Percentiles rank a stretch among this genome's conserved stretches.
Evolutionary conservation across 768 basidiomycete species (phyloP).

Genomic region (Filobasidium wieringae): DNA sequence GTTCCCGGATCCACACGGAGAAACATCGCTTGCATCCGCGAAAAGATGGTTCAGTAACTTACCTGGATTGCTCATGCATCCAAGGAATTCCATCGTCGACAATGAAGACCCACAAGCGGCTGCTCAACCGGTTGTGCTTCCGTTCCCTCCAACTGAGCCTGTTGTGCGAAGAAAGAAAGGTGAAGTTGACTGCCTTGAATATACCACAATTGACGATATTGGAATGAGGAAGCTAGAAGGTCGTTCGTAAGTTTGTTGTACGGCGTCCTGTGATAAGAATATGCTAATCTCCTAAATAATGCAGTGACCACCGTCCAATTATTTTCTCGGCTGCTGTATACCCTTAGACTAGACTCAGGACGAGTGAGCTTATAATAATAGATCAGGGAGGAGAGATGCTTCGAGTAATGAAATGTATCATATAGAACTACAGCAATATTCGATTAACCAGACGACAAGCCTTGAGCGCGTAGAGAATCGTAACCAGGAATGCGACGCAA

Average conservation of each 20-base stretch:
- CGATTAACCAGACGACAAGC: too few species aligned
- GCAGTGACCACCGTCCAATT: slow-evolving; percentile 36
- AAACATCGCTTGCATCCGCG: slow-evolving; percentile 4
- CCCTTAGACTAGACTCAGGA: slow-evolving; percentile 3
- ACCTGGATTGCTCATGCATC: slow-evolving; percentile 20
- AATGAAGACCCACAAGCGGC: not conserved
- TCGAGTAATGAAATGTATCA: too few species aligned
- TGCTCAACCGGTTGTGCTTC: not conserved
- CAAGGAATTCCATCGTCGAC: not conserved
- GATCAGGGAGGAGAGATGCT: too few species aligned
- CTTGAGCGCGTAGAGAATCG: too few species aligned
- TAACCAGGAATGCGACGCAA: too few species aligned
- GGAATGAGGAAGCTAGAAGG: slow-evolving; percentile 37
- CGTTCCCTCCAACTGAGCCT: not conserved
- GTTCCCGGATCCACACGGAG: not conserved
- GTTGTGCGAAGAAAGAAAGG: slow-evolving; percentile 22
- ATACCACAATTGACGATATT: slow-evolving; percentile 38
- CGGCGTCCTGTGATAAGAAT: not conserved
- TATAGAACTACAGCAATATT: too few species aligned
- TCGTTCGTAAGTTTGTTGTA: slow-evolving; percentile 25
- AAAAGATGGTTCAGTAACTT: slow-evolving; percentile 21
- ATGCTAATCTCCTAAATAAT: not conserved
- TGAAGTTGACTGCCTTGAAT: slow-evolving; percentile 36
- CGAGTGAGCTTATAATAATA: too few species aligned
- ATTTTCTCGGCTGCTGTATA: slow-evolving; percentile 37